Percentiles rank a stretch among this genome's conserved stretches.
phyloP scores from a whole-genome alignment of 805 yeast species.

The Barnettozyma populi region DNA sequence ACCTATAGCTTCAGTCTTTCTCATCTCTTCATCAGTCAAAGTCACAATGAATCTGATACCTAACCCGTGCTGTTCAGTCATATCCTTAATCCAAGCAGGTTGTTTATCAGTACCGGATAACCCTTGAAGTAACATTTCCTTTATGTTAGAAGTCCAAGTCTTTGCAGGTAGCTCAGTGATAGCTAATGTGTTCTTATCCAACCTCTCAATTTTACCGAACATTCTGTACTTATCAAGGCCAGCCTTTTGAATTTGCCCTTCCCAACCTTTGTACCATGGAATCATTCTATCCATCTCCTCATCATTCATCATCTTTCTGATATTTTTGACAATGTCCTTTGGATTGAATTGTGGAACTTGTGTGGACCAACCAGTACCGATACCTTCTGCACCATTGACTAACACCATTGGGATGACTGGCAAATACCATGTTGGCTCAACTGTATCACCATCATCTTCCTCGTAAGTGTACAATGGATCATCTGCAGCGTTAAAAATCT shows the following conservation, averaged over 20 bases:
- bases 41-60: slow-evolving; percentile 76
- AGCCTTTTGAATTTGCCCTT: slow-evolving; percentile 64
- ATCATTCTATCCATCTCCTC: slow-evolving; percentile 66
- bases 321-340: slow-evolving; percentile 66
- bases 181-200: slow-evolving; percentile 74
- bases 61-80: slow-evolving; percentile 89
- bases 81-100: slow-evolving; percentile 85
- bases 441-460: slow-evolving; percentile 89
- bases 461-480: slow-evolving; percentile 71
- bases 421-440: slow-evolving; percentile 92
- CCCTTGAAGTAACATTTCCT: slow-evolving; percentile 74
- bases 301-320: slow-evolving; percentile 66
- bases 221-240: slow-evolving; percentile 67
- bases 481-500: slow-evolving; percentile 74
- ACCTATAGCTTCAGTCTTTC: slow-evolving; percentile 67
- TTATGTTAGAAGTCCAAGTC: slow-evolving; percentile 88
- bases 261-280: slow-evolving; percentile 98
- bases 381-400: slow-evolving; percentile 96
- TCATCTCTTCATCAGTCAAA: slow-evolving; percentile 77
- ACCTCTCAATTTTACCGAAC: slow-evolving; percentile 74
- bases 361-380: slow-evolving; percentile 99
- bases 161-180: slow-evolving; percentile 91
- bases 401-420: slow-evolving; percentile 94
- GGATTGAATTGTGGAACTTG: slow-evolving; percentile 90
- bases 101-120: slow-evolving; percentile 69